phyloP scores from a whole-genome alignment of 768 basidiomycete genomes.

The Cystofilobasidium macerans region DNA sequence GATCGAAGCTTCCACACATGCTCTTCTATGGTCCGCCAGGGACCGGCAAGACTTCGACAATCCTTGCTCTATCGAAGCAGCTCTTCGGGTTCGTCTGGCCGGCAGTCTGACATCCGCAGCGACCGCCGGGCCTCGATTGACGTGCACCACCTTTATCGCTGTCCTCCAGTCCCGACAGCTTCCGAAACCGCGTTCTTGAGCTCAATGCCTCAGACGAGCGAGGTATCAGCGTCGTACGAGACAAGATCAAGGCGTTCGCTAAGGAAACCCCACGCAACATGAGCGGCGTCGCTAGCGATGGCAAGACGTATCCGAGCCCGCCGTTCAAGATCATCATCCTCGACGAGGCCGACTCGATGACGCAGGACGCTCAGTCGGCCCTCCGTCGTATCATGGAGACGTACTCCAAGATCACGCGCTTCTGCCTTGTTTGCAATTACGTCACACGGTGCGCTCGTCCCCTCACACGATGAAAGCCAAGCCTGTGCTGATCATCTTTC shows the following conservation, averaged over 20 bases:
- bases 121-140: too few species aligned
- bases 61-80: conserved; percentile 83
- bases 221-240: conserved; percentile 89
- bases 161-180: conserved; percentile 70
- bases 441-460: conserved; percentile 91
- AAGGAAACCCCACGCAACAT: conserved; percentile 39
- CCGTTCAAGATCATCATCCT: conserved; percentile 98
- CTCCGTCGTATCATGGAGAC: conserved; percentile 98
- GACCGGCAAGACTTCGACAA: conserved; percentile 96
- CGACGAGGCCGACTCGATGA: conserved; percentile 99
- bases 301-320: conserved; percentile 79
- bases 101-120: too few species aligned
- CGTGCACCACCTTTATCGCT: background rate
- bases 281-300: conserved; percentile 34
- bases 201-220: conserved; percentile 98
- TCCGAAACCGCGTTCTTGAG: conserved; percentile 82
- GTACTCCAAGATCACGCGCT: conserved; percentile 91
- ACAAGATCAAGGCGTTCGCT: conserved; percentile 98
- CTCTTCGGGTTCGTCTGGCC: conserved; percentile 81
- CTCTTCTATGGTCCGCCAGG: conserved; percentile 98
- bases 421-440: conserved; percentile 98
- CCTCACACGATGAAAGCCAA: too few species aligned
- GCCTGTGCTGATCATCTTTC: background rate
- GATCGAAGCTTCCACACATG: conserved; percentile 94
- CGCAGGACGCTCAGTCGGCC: conserved; percentile 95